Conservation (phyloP, 208 protist species). For the Crithidia bombi region DNA sequence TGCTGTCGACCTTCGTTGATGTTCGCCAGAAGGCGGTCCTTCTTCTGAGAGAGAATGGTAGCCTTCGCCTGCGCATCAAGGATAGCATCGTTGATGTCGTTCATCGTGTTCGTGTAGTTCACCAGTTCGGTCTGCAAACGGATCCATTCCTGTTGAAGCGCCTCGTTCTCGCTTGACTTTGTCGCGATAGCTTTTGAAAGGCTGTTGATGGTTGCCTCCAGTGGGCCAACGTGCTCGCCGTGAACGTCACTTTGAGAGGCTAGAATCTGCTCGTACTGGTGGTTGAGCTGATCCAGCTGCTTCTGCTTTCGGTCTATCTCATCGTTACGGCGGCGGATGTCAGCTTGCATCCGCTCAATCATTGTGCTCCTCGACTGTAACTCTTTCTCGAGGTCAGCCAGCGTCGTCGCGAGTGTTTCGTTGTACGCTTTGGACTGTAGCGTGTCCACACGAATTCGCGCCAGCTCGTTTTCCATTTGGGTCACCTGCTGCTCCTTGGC, state of each 20-base stretch:
- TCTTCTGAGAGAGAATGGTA: conserved; percentile 93
- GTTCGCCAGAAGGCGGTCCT: conserved; percentile 79
- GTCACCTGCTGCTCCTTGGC: conserved; percentile 94
- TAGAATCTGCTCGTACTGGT: conserved; percentile 92
- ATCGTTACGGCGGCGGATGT: conserved; percentile 94
- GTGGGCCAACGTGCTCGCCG: conserved; percentile 91
- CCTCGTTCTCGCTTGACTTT: conserved; percentile 91
- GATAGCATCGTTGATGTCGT: conserved; percentile 88
- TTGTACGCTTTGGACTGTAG: conserved; percentile 94
- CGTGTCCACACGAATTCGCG: conserved; percentile 94
- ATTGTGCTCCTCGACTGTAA: conserved; percentile 88
- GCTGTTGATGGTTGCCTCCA: conserved; percentile 96
- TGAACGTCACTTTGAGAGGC: conserved; percentile 52
- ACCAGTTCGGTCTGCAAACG: conserved; percentile 95
- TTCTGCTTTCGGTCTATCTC: conserved; percentile 97
- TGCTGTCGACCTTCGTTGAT: conserved; percentile 83
- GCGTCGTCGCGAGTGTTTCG: conserved; percentile 84
- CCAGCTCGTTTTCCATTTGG: conserved; percentile 96
- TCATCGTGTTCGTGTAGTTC: conserved; percentile 88
- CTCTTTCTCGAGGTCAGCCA: conserved; percentile 91
- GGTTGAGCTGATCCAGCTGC: conserved; percentile 95
- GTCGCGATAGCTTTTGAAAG: conserved; percentile 91
- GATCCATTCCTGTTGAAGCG: conserved; percentile 96
- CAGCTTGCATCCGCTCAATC: conserved; percentile 95
- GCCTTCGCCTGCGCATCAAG: conserved; percentile 84